A percentile compares a stretch with the other conserved stretches of the same genome.
These are phyloP conservation scores for Ceratobasidium sp. DNA, from an alignment of 1,284 basidiomycete genomes.

Conservation along the genomic window DNA sequence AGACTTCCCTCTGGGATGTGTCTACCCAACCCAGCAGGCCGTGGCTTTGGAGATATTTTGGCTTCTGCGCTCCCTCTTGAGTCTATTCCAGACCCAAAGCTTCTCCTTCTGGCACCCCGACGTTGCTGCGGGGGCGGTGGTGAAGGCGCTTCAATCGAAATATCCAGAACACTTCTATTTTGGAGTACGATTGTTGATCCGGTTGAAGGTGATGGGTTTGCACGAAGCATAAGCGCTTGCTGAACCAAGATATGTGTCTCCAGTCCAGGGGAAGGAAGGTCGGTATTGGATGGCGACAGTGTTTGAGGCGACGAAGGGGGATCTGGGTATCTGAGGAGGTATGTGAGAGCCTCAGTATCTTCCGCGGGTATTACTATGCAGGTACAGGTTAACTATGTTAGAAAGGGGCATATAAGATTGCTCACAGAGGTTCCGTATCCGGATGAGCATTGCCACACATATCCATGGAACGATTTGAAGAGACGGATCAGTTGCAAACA, in stretches of 20 bases:
- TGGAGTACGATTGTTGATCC: slow-evolving; percentile 78
- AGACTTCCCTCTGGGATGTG: slow-evolving; percentile 31
- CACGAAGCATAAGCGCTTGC: slow-evolving; percentile 79
- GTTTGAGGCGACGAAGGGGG: slow-evolving; percentile 44
- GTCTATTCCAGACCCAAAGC: neutral
- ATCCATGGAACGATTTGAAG: slow-evolving; percentile 77
- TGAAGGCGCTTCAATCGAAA: slow-evolving; percentile 68
- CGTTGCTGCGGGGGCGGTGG: slow-evolving; percentile 54
- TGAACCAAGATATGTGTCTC: slow-evolving; percentile 73
- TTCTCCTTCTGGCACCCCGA: slow-evolving; percentile 39
- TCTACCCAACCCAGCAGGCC: slow-evolving; percentile 10
- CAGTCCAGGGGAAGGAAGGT: slow-evolving; percentile 45
- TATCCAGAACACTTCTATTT: slow-evolving; percentile 75
- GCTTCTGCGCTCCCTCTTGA: neutral
- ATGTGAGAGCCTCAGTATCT: slow-evolving; percentile 81
- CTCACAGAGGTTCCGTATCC: slow-evolving; percentile 82
- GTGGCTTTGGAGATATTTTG: neutral
- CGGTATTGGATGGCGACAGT: neutral
- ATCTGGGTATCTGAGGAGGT: slow-evolving; percentile 84
- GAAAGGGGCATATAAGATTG: neutral
- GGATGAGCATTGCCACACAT: slow-evolving; percentile 88
- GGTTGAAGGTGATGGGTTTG: slow-evolving; percentile 71
- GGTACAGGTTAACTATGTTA: neutral
- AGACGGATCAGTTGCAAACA: slow-evolving; percentile 81
- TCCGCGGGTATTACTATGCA: slow-evolving; percentile 77